phyloP scores from a whole-genome alignment of 1,139 yeast species.

The Scheffersomyces segobiensis region DNA sequence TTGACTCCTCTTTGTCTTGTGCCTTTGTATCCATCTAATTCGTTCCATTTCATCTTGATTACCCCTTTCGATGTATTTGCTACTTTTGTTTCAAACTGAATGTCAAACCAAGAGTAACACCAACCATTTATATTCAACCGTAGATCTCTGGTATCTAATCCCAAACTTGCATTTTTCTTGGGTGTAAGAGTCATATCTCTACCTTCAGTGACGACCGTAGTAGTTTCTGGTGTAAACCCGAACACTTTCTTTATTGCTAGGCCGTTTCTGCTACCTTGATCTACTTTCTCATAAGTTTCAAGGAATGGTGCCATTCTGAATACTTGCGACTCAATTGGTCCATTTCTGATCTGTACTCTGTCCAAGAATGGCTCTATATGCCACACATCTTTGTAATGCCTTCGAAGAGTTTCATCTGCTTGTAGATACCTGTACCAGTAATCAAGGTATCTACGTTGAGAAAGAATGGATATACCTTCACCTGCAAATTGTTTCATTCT shows the following conservation, averaged over 20 bases:
- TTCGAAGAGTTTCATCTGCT: slow-evolving; percentile 1
- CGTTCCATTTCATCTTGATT: slow-evolving; percentile 44
- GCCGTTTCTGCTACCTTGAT: slow-evolving; percentile 11
- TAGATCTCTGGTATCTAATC: slow-evolving; percentile 1
- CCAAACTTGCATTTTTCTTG: background rate
- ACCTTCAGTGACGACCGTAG: background rate
- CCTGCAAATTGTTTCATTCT: slow-evolving; percentile 63
- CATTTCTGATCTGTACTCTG: slow-evolving; percentile 2
- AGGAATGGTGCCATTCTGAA: background rate
- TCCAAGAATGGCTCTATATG: slow-evolving; percentile 10
- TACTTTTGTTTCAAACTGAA: slow-evolving; percentile 11
- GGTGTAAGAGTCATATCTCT: background rate
- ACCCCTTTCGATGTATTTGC: background rate
- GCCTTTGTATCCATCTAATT: slow-evolving; percentile 74
- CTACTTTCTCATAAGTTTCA: background rate
- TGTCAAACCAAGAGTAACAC: slow-evolving; percentile 22
- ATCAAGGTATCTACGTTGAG: slow-evolving; percentile 66
- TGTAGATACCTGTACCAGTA: slow-evolving; percentile 52
- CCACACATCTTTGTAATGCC: background rate
- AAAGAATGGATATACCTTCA: slow-evolving; percentile 67
- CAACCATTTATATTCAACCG: slow-evolving; percentile 9
- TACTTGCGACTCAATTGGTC: background rate
- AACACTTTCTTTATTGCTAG: background rate
- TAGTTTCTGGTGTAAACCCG: background rate
- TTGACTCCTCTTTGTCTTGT: slow-evolving; percentile 52